phyloP scores from a whole-genome alignment of 768 basidiomycete species.

The Galerina sulciceps region DNA sequence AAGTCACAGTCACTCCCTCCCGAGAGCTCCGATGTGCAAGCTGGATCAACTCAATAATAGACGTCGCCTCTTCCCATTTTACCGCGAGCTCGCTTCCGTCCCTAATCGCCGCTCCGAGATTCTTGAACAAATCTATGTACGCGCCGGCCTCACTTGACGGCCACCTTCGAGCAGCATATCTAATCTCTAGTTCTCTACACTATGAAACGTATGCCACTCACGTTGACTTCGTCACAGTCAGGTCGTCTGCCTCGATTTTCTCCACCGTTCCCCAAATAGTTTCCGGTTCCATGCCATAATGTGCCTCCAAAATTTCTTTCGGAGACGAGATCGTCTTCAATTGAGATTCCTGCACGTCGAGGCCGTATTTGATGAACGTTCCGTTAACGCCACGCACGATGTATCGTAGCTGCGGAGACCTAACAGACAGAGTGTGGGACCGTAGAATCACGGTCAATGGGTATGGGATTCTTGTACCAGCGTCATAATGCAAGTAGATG shows the following conservation, averaged over 20 bases:
- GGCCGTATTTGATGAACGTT: slow-evolving; percentile 73
- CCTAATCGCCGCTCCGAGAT: slow-evolving; percentile 67
- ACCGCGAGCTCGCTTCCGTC: slow-evolving; percentile 57
- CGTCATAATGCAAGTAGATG: slow-evolving; percentile 54
- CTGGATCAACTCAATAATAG: slow-evolving; percentile 79
- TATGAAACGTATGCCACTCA: slow-evolving; percentile 22
- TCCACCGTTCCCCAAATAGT: slow-evolving; percentile 67
- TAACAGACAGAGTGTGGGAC: slow-evolving; percentile 71
- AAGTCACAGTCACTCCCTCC: slow-evolving; percentile 48
- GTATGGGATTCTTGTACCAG: slow-evolving; percentile 41
- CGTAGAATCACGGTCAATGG: slow-evolving; percentile 72
- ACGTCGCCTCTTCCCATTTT: slow-evolving; percentile 74
- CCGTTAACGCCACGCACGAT: slow-evolving; percentile 73
- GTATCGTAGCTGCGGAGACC: slow-evolving; percentile 70
- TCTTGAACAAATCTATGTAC: slow-evolving; percentile 66
- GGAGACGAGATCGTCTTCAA: slow-evolving; percentile 60
- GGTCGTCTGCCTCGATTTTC: slow-evolving; percentile 52
- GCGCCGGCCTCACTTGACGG: slow-evolving; percentile 60
- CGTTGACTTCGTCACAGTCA: slow-evolving; percentile 40
- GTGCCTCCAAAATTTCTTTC: slow-evolving; percentile 42
- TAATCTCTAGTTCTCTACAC: slow-evolving; percentile 1
- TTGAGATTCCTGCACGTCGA: slow-evolving; percentile 82
- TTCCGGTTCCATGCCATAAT: slow-evolving; percentile 67
- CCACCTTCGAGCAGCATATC: slow-evolving; percentile 49
- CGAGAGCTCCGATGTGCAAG: slow-evolving; percentile 68